Evolutionary conservation across 2,329 filamentous ascomycete species (phyloP).

Genomic region (Penicillium expansum): DNA sequence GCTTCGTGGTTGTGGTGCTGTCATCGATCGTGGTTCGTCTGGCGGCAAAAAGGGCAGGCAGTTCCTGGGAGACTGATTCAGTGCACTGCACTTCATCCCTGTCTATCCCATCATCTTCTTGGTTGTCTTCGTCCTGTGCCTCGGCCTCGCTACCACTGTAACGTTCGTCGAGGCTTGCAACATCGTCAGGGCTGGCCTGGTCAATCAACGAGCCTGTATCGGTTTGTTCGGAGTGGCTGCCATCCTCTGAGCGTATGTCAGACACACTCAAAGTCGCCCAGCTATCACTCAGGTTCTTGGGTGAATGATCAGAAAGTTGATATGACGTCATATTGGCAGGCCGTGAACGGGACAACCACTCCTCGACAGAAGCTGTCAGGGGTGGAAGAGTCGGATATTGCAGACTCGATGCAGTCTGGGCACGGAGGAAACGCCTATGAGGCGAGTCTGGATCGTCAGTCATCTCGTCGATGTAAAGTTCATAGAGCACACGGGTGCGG

Average conservation of each 20-base stretch:
- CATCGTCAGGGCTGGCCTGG: conserved; percentile 43
- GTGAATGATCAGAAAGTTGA: conserved; percentile 24
- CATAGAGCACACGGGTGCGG: conserved; percentile 11
- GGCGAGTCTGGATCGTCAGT: conserved; percentile 39
- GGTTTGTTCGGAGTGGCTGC: conserved; percentile 44
- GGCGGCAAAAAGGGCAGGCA: conserved; percentile 30
- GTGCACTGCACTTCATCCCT: conserved; percentile 26
- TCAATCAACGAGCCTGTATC: conserved; percentile 46
- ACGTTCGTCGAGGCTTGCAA: conserved; percentile 43
- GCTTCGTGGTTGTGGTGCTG: conserved; percentile 36
- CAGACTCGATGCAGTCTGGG: conserved; percentile 31
- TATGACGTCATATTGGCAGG: conserved; percentile 43
- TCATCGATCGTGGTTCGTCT: conserved; percentile 32
- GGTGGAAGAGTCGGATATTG: conserved; percentile 44
- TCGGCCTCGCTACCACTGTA: conserved; percentile 39
- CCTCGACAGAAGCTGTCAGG: conserved; percentile 38
- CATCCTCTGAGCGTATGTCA: conserved; percentile 46
- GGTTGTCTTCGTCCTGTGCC: conserved; percentile 32
- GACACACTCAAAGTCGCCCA: conserved; percentile 47
- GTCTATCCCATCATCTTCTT: conserved; percentile 25
- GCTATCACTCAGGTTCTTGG: conserved; percentile 44
- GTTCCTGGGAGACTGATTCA: conserved; percentile 30
- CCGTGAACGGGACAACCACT: conserved; percentile 43
- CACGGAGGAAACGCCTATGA: conserved; percentile 28
- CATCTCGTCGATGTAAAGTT: conserved; percentile 24